A percentile compares a stretch with the other conserved stretches of the same genome.
These are phyloP conservation scores for Leptomonas pyrrhocoris DNA, from an alignment of 208 protist species.

Conservation along the genomic window DNA sequence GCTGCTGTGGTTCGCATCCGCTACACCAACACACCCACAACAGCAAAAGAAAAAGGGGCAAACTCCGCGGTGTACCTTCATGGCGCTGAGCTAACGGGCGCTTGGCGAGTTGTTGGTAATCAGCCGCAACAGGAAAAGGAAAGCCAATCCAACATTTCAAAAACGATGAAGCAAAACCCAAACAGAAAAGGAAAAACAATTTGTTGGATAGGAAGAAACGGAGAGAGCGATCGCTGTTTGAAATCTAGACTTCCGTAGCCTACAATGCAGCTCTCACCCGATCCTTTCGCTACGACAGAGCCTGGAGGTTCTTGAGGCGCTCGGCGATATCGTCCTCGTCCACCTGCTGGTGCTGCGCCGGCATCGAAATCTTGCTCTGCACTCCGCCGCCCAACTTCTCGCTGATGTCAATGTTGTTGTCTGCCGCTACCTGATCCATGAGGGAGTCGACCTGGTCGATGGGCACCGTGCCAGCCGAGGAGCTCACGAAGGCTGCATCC, in stretches of 20 bases:
- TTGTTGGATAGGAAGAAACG: too few relatives aligned
- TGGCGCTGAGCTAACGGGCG: too few relatives aligned
- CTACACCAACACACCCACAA: slow-evolving; percentile 2
- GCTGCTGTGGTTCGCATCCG: too few relatives aligned
- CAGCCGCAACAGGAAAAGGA: too few relatives aligned
- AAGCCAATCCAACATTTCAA: too few relatives aligned
- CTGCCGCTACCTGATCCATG: slow-evolving; percentile 94
- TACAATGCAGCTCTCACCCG: too few relatives aligned
- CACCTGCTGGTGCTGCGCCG: slow-evolving; percentile 33
- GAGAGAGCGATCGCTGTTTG: too few relatives aligned
- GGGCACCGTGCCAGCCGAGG: slow-evolving; percentile 89
- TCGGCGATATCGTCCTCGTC: slow-evolving; percentile 71
- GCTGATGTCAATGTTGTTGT: slow-evolving; percentile 93
- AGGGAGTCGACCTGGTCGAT: slow-evolving; percentile 90
- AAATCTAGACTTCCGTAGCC: too few relatives aligned
- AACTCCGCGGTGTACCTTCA: too few relatives aligned
- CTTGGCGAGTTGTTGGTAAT: too few relatives aligned
- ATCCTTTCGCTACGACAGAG: slow-evolving; percentile 49
- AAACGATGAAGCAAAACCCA: not conserved
- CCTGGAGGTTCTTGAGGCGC: slow-evolving; percentile 63
- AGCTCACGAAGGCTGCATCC: slow-evolving; percentile 92
- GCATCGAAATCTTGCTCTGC: slow-evolving; percentile 29
- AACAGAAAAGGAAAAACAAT: not conserved
- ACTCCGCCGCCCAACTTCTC: slow-evolving; percentile 50
- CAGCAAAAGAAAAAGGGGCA: too few relatives aligned